A percentile compares a stretch with the other conserved stretches of the same genome.
phyloP scores from a whole-genome alignment of 2,329 filamentous ascomycete genomes.

The Dactylellina drechsleri region DNA sequence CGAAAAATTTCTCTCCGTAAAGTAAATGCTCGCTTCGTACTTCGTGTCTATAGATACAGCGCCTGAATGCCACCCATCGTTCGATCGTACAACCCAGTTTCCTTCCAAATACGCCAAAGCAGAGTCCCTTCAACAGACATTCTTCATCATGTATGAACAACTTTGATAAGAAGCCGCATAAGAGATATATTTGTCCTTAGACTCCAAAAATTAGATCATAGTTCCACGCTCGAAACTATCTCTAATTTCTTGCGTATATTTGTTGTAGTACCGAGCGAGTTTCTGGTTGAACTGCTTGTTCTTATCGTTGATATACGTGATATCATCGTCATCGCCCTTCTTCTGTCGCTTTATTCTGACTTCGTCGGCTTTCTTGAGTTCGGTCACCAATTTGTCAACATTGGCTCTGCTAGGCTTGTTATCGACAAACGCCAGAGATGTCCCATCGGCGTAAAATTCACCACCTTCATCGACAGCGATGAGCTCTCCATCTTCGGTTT shows the following conservation, averaged over 20 bases:
- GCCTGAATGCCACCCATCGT: background rate
- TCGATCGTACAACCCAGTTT: conserved; percentile 17
- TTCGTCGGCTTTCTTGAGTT: conserved; percentile 89
- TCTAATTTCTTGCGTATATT: conserved; percentile 95
- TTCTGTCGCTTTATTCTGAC: conserved; percentile 83
- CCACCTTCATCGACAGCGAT: conserved; percentile 93
- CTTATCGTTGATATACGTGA: conserved; percentile 99
- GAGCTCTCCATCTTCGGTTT: conserved; percentile 93
- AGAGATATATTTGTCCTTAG: background rate
- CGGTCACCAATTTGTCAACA: conserved; percentile 85
- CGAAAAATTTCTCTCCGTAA: no score
- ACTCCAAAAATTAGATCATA: conserved; percentile 75
- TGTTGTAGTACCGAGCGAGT: conserved; percentile 93
- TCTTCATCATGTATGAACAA: background rate
- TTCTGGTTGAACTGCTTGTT: conserved; percentile 99
- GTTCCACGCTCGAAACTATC: conserved; percentile 98
- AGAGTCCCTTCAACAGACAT: background rate
- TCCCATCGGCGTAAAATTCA: conserved; percentile 87
- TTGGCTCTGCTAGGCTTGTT: conserved; percentile 88
- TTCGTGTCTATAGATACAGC: conserved; percentile 18
- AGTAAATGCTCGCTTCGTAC: background rate
- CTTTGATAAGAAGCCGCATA: no score
- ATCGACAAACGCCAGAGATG: conserved; percentile 81
- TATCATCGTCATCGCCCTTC: conserved; percentile 83
- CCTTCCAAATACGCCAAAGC: conserved; percentile 8